Percentiles rank a stretch among this genome's conserved stretches.
These are phyloP conservation scores for Scedosporium apiospermum DNA, from an alignment of 2,329 filamentous ascomycete species.

Conservation along the genomic window DNA sequence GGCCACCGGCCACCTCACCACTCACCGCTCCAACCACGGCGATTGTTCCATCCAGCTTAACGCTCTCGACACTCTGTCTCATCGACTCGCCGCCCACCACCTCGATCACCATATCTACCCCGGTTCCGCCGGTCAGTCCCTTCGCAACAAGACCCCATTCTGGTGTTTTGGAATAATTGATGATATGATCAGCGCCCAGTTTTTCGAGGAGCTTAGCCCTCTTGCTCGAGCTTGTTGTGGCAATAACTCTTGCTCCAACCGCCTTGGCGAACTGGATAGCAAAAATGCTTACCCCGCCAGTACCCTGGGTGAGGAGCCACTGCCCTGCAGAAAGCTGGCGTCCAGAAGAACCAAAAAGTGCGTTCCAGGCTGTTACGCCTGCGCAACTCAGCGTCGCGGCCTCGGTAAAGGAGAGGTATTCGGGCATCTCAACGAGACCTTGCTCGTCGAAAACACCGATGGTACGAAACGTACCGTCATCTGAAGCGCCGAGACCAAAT, in stretches of 20 bases:
- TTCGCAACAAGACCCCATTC: too few relatives aligned
- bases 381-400: neutral
- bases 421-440: neutral
- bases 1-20: too few relatives aligned
- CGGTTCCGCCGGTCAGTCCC: too few relatives aligned
- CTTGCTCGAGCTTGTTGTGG: neutral
- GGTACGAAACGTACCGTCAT: neutral
- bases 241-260: neutral
- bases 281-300: neutral
- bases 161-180: neutral
- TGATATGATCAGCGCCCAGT: neutral
- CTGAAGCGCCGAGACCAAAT: neutral
- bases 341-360: neutral
- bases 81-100: too few relatives aligned
- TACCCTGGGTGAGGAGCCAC: neutral
- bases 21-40: too few relatives aligned
- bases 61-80: too few relatives aligned
- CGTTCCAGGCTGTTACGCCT: neutral
- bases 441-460: neutral
- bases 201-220: neutral
- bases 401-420: neutral
- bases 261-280: neutral
- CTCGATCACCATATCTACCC: too few relatives aligned
- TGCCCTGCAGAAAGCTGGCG: neutral
- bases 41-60: too few relatives aligned